Evolutionary conservation across 257 asterid species (phyloP).

Genomic region (Ilex aquifolium): DNA sequence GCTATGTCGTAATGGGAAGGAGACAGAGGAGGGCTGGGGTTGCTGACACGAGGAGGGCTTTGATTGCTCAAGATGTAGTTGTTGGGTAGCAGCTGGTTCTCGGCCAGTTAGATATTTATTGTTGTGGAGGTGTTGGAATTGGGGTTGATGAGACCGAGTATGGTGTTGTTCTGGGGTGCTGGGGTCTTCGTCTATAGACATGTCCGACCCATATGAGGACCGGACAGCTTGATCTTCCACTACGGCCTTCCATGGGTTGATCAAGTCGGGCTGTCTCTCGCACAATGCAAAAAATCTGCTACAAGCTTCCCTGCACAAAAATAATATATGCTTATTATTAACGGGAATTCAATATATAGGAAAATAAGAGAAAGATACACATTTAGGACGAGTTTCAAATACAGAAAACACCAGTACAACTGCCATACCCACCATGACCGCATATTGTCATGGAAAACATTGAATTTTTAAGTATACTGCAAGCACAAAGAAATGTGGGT

Average conservation of each 20-base stretch:
- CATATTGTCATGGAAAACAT: too few species aligned
- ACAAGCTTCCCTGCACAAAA: constrained; percentile 77
- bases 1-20: constrained; percentile 16
- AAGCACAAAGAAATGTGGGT: too few species aligned
- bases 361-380: too few species aligned
- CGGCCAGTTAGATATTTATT: neutral
- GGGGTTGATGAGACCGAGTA: constrained; percentile 15
- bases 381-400: neutral
- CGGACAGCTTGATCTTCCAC: constrained; percentile 50
- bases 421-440: neutral
- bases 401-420: neutral
- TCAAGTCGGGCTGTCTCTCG: constrained; percentile 55
- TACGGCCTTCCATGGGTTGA: constrained; percentile 40
- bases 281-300: constrained; percentile 51
- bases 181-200: constrained; percentile 45
- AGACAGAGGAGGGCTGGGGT: constrained; percentile 14
- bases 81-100: neutral
- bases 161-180: constrained; percentile 28
- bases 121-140: constrained; percentile 4
- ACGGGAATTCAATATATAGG: neutral
- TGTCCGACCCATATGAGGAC: constrained; percentile 44
- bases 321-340: neutral
- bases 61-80: constrained; percentile 7
- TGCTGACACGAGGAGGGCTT: constrained; percentile 24
- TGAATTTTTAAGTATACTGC: too few species aligned